Evolutionary conservation across 2,329 filamentous ascomycete genomes (phyloP), one percentile per base, ranked within the genome.

Genomic region (Pseudogymnoascus sp.): DNA sequence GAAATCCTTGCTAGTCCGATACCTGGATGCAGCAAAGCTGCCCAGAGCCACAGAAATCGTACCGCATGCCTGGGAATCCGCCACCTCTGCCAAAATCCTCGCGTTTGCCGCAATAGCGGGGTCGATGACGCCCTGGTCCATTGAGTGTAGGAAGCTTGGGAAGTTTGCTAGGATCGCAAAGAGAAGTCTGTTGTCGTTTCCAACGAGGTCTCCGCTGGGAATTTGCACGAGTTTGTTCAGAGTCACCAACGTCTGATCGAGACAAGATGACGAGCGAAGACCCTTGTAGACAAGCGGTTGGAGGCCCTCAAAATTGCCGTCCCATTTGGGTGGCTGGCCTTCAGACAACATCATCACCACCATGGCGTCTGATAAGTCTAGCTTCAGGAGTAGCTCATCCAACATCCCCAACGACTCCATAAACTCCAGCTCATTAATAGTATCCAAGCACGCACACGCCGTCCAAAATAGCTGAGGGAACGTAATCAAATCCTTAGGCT

Each of bases 401-500:
- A 99, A 82, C 90, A 99, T 97, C 62, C 90, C 88, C 11, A 97
- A 80, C 21, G 90, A 92, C 73, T 97, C 95, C 66, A 95, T 83
- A 67, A 96, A 99, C 72, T 99, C 95, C 21, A 88, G 85, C 75
- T 99, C 96, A 68, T 97, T 96, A 71, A 97, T 96, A 0, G 95
- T 97, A 71, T 97, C 93, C 18, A 99, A 79, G 73, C 95, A 99
- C 10, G 95, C 95, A 71, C 93, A 97, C 0, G 91, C 96, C 0
- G 93, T 96, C 96, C 96, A 99, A 76, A 99, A 97, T 0, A 99
- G 80, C 71, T 97, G 93, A 1, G 95, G 95, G 68, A 96, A 97
- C n/a, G 87, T 86, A 59, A 96, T 77, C 1, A 99, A 81, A 72
- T 93, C 89, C 39, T 89, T 84, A 0, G 89, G 82, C 18, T 93